phyloP scores from a whole-genome alignment of 441 rosid species.

The Pelargonium myrrhifolium region DNA sequence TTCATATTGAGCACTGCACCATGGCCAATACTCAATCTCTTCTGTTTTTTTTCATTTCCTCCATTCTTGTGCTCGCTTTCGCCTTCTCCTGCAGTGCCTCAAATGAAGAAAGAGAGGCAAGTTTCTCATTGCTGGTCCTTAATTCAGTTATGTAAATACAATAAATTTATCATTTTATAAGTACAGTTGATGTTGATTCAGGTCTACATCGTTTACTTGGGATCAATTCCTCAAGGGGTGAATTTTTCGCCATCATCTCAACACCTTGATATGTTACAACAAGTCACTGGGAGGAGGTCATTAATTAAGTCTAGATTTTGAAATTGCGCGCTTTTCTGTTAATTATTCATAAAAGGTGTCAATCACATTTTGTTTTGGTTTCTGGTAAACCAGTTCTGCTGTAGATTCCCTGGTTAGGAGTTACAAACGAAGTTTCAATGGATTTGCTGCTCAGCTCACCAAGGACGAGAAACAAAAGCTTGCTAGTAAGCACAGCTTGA shows the following conservation, averaged over 20 bases:
- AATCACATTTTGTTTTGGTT: neutral
- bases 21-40: neutral
- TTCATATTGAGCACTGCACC: neutral
- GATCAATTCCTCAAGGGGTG: constrained; percentile 36
- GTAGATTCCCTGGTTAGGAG: constrained; percentile 34
- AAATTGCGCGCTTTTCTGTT: neutral
- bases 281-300: constrained; percentile 26
- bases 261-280: constrained; percentile 35
- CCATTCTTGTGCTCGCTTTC: neutral
- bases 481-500: constrained; percentile 15
- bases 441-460: constrained; percentile 41
- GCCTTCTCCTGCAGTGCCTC: neutral
- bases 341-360: no score
- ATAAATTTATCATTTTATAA: no score
- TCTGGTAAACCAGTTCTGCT: constrained; percentile 8
- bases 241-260: constrained; percentile 29
- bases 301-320: neutral
- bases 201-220: constrained; percentile 58
- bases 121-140: neutral
- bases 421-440: constrained; percentile 46
- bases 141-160: no score
- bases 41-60: neutral
- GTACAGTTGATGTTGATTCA: neutral
- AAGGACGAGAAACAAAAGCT: constrained; percentile 25
- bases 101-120: neutral